Conservation (phyloP, 192 early-diverging fungal genomes). For the Martensiomyces pterosporus region DNA sequence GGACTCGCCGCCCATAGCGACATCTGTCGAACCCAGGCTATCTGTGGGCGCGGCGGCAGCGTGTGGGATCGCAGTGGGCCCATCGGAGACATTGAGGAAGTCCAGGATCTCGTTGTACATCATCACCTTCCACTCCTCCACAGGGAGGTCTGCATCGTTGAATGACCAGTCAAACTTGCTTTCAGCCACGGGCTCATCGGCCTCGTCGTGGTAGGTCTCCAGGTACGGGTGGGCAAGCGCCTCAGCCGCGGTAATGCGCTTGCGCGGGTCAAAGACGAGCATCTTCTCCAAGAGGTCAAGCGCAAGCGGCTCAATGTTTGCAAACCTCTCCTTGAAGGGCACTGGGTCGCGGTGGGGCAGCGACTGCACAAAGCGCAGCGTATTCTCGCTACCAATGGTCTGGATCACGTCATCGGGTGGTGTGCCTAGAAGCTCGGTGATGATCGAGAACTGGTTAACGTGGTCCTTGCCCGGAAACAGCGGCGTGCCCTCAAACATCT, state of each 20-base stretch:
- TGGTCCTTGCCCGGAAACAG: constrained; percentile 94
- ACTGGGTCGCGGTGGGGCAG: constrained; percentile 75
- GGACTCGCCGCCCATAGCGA: too few relatives aligned
- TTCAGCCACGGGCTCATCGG: constrained; percentile 79
- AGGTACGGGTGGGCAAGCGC: constrained; percentile 88
- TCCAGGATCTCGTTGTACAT: constrained; percentile 83
- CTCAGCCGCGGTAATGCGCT: constrained; percentile 82
- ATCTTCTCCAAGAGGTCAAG: constrained; percentile 86
- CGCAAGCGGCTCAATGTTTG: constrained; percentile 71
- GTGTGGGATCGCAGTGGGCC: too few relatives aligned
- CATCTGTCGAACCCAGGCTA: too few relatives aligned
- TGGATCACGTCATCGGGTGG: constrained; percentile 89
- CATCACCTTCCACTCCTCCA: constrained; percentile 86
- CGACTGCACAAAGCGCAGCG: constrained; percentile 87
- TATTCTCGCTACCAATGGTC: constrained; percentile 91
- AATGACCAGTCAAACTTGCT: constrained; percentile 93
- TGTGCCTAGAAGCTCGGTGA: constrained; percentile 87
- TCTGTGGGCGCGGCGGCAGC: too few relatives aligned
- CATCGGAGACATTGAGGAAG: constrained; percentile 59
- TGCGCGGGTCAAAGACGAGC: constrained; percentile 90
- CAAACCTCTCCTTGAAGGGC: constrained; percentile 78
- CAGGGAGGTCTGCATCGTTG: constrained; percentile 83
- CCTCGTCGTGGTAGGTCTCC: constrained; percentile 85
- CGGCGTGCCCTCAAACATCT: constrained; percentile 95
- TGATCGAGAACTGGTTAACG: constrained; percentile 94